These are phyloP conservation scores for Colletotrichum neosansevieriae DNA, from an alignment of 2,329 filamentous ascomycete species.

Conservation along the genomic window DNA sequence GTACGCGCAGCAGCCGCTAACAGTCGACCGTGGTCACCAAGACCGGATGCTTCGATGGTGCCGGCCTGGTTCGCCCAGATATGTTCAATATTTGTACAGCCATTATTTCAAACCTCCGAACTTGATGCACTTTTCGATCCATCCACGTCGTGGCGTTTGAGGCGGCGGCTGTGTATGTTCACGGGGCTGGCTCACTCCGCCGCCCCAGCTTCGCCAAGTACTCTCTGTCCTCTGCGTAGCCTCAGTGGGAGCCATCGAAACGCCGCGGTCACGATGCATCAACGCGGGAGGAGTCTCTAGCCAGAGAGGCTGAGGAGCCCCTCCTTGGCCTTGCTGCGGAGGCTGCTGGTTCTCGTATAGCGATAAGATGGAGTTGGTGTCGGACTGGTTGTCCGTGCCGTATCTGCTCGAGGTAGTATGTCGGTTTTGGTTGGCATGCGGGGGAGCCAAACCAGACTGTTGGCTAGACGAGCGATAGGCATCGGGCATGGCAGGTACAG, in stretches of 20 bases:
- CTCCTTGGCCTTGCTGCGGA: neutral
- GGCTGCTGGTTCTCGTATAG: slow-evolving; percentile 26
- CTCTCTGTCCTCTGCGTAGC: slow-evolving; percentile 32
- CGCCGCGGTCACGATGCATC: slow-evolving; percentile 28
- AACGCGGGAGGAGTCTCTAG: slow-evolving; percentile 9
- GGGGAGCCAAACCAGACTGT: neutral
- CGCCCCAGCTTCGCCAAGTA: slow-evolving; percentile 41
- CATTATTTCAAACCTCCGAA: slow-evolving; percentile 37
- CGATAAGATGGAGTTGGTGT: slow-evolving; percentile 31
- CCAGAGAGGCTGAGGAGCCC: slow-evolving; percentile 8
- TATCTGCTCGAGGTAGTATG: slow-evolving; percentile 26
- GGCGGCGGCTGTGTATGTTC: slow-evolving; percentile 7
- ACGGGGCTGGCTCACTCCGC: slow-evolving; percentile 28
- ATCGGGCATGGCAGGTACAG: slow-evolving; percentile 26
- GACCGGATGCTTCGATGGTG: too few species aligned
- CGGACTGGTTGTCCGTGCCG: slow-evolving; percentile 9
- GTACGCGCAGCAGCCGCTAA: neutral
- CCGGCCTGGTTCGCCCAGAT: neutral
- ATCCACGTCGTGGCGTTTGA: slow-evolving; percentile 25
- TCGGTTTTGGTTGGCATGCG: neutral
- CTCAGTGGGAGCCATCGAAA: slow-evolving; percentile 39
- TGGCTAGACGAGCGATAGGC: slow-evolving; percentile 27
- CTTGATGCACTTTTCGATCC: slow-evolving; percentile 40
- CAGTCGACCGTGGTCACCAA: too few species aligned
- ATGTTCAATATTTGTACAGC: neutral